These are phyloP conservation scores for Juncus inflexus DNA, from an alignment of 176 grass and related monocot genomes.

Conservation along the genomic window DNA sequence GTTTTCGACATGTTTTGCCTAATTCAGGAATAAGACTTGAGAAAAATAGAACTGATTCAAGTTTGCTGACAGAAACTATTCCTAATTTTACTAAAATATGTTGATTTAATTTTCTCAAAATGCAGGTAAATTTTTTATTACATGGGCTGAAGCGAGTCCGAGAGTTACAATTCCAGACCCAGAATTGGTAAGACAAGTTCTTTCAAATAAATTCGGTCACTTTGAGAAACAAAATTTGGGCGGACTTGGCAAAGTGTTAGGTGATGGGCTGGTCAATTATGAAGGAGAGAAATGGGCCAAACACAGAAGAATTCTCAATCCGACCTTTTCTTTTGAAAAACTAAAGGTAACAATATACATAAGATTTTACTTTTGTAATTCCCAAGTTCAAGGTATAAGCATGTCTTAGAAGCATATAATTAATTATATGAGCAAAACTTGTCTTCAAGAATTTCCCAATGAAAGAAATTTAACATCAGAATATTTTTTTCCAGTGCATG, in stretches of 20 bases:
- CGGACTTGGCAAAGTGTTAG: not conserved
- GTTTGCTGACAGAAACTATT: too few species aligned
- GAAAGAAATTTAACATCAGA: not conserved
- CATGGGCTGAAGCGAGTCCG: not conserved
- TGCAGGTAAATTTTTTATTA: not conserved
- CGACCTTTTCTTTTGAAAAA: conserved; percentile 57
- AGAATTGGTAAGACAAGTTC: not conserved
- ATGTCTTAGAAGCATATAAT: too few species aligned
- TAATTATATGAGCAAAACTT: too few species aligned
- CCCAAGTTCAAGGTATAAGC: not conserved
- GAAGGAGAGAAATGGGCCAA: conserved; percentile 19
- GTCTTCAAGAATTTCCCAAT: too few species aligned
- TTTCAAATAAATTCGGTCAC: not conserved
- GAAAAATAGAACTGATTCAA: not conserved
- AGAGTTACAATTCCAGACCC: not conserved
- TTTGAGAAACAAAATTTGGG: not conserved
- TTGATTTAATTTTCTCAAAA: conserved; percentile 9
- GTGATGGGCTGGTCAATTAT: conserved; percentile 13
- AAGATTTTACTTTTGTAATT: not conserved
- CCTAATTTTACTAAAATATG: not conserved
- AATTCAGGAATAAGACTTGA: not conserved
- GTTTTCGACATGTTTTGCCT: not conserved
- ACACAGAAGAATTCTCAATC: conserved; percentile 16
- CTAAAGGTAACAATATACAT: conserved; percentile 37
- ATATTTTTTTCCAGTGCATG: conserved; percentile 39